phyloP scores from a whole-genome alignment of 495 filamentous ascomycete species.

The Hypomontagnella submonticulosa region DNA sequence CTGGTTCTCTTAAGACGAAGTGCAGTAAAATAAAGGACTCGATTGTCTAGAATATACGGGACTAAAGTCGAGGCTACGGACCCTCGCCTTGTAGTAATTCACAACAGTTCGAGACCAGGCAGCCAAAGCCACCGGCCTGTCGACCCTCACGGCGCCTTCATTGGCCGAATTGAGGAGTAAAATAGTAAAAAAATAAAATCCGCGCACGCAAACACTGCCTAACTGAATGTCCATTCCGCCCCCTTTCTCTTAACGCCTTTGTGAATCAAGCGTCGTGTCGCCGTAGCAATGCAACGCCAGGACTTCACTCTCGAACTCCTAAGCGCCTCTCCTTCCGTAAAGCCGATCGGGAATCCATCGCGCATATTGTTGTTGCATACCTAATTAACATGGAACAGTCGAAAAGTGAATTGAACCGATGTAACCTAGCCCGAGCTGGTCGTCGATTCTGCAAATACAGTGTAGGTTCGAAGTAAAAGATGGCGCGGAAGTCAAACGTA shows the following conservation, averaged over 20 bases:
- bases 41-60: conserved; percentile 14
- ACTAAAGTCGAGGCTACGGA: background rate
- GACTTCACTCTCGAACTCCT: conserved; percentile 14
- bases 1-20: background rate
- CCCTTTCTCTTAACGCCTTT: conserved; percentile 11
- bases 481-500: conserved; percentile 20
- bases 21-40: conserved; percentile 1
- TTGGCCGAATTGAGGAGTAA: no score
- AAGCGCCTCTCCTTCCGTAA: background rate
- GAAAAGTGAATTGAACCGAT: conserved; percentile 11
- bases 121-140: no score
- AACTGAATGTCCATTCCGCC: conserved; percentile 2
- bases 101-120: no score
- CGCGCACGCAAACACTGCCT: conserved; percentile 10
- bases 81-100: no score
- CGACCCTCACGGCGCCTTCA: no score
- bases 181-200: background rate
- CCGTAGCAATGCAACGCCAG: background rate
- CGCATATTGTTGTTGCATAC: conserved; percentile 1
- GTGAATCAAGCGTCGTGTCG: background rate
- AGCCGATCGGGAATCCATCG: background rate
- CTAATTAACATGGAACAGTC: background rate
- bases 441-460: conserved; percentile 33
- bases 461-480: conserved; percentile 26
- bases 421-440: conserved; percentile 34